A percentile compares a stretch with the other conserved stretches of the same genome.
phyloP scores from a whole-genome alignment of 768 basidiomycete species.

The Trametes punicea region DNA sequence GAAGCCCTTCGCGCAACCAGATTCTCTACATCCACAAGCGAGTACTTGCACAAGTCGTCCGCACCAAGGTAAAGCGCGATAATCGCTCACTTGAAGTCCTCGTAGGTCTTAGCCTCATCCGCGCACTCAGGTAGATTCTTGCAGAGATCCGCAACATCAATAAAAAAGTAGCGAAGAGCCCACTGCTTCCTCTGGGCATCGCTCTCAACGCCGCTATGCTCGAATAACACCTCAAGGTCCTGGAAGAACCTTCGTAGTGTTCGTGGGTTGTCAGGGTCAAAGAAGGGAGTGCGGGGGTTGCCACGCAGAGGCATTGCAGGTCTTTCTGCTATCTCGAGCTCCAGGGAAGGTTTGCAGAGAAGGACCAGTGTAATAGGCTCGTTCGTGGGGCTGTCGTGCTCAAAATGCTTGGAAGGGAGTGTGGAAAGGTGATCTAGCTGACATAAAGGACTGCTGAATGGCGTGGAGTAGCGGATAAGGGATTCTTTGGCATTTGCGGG shows the following conservation, averaged over 20 bases:
- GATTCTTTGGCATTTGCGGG: too few species aligned
- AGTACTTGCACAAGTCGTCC: conserved; percentile 17
- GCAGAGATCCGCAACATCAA: too few species aligned
- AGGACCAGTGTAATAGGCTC: background rate
- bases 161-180: too few species aligned
- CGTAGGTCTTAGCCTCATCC: conserved; percentile 22
- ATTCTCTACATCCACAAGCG: conserved; percentile 25
- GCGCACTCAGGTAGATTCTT: too few species aligned
- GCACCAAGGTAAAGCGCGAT: conserved; percentile 25
- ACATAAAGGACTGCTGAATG: too few species aligned
- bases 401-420: too few species aligned
- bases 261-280: background rate
- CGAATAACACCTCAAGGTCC: conserved; percentile 6
- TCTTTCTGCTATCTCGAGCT: background rate
- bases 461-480: too few species aligned
- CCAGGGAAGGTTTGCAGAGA: background rate
- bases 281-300: background rate
- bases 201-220: background rate
- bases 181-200: background rate
- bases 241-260: conserved; percentile 7
- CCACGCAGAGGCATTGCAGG: conserved; percentile 2
- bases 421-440: too few species aligned
- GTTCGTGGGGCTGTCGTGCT: too few species aligned
- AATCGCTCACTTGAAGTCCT: conserved; percentile 24
- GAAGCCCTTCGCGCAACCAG: conserved; percentile 22